A percentile compares a stretch with the other conserved stretches of the same genome.
Conservation (phyloP, 345 rosid genomes). For the Geranium rotundifolium region DNA sequence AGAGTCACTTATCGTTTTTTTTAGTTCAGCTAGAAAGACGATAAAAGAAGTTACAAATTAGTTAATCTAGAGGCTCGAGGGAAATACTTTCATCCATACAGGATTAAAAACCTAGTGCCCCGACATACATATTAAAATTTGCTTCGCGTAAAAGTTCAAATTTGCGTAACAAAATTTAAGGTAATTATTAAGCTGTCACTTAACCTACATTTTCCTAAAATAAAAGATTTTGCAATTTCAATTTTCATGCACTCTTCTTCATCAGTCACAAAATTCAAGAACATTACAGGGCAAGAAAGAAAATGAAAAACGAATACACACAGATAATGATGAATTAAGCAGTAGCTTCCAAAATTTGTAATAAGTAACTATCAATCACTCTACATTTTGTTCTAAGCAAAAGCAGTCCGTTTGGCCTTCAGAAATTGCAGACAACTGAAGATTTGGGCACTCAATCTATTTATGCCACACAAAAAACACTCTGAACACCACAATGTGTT, state of each 20-base stretch:
- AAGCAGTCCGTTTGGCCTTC: neutral
- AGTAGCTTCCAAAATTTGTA: neutral
- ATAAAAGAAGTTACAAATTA: too few species aligned
- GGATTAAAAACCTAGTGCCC: too few species aligned
- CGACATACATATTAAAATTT: too few species aligned
- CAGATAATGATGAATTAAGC: neutral
- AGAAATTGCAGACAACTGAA: neutral
- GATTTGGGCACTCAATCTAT: too few species aligned
- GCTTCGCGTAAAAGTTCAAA: too few species aligned
- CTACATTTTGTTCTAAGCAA: neutral
- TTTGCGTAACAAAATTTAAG: too few species aligned
- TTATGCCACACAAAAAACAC: neutral
- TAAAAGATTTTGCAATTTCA: neutral
- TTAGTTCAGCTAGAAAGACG: too few species aligned
- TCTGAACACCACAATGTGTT: neutral
- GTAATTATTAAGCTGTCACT: too few species aligned
- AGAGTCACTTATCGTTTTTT: too few species aligned
- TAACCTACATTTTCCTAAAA: too few species aligned
- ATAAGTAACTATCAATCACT: neutral
- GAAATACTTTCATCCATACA: too few species aligned
- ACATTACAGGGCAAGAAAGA: neutral
- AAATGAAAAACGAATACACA: neutral
- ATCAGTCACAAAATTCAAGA: neutral
- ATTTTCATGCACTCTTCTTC: neutral
- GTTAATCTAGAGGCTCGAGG: too few species aligned